phyloP scores from a whole-genome alignment of 352 stramenopile species.

The Lagenidium giganteum region DNA sequence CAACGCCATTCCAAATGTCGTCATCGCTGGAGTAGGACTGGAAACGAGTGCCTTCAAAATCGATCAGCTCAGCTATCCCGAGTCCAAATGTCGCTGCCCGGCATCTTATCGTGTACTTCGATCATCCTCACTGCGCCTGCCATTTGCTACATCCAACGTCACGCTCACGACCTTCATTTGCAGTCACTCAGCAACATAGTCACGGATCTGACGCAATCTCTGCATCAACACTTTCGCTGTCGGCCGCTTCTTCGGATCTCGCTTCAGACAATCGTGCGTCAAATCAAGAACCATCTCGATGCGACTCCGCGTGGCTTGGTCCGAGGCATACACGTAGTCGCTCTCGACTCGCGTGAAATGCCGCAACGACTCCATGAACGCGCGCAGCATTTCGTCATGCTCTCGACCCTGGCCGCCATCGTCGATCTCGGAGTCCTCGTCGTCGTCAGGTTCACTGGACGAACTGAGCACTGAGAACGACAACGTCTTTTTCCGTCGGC shows the following conservation, averaged over 20 bases:
- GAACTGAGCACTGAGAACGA: too few relatives aligned
- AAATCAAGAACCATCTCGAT: conserved; percentile 37
- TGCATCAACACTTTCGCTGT: conserved; percentile 18
- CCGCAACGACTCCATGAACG: conserved; percentile 47
- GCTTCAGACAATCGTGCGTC: conserved; percentile 57
- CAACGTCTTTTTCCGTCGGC: too few relatives aligned
- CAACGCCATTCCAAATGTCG: too few relatives aligned
- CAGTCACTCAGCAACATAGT: conserved; percentile 3
- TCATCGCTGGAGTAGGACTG: too few relatives aligned
- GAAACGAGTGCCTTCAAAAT: too few relatives aligned
- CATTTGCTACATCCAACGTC: too few relatives aligned
- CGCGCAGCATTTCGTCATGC: conserved; percentile 33
- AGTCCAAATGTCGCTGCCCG: too few relatives aligned
- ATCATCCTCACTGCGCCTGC: too few relatives aligned
- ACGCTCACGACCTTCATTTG: too few relatives aligned
- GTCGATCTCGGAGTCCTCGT: conserved; percentile 1
- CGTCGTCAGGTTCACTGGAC: conserved; percentile 1
- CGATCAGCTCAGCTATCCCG: too few relatives aligned
- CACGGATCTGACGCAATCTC: conserved; percentile 6
- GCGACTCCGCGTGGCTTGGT: conserved; percentile 24
- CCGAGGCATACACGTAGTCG: conserved; percentile 18
- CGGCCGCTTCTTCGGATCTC: conserved; percentile 44
- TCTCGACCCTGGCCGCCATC: neutral
- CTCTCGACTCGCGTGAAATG: conserved; percentile 7
- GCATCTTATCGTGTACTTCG: too few relatives aligned